Conservation (phyloP, 768 basidiomycete genomes). For the Lactarius indigo region DNA sequence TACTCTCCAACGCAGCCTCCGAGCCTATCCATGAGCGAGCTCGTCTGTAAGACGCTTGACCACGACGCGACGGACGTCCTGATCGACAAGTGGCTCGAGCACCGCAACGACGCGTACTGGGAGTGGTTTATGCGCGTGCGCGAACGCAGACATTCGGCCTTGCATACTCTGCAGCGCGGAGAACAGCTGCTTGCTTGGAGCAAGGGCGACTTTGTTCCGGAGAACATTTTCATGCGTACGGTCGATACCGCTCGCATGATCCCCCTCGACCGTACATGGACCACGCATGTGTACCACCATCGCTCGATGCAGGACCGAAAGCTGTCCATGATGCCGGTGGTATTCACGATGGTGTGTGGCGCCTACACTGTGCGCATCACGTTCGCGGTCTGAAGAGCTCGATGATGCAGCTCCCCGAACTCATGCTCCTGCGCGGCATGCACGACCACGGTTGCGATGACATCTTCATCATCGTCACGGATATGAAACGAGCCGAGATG, state of each 20-base stretch:
- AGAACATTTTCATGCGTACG: conserved; percentile 76
- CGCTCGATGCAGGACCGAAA: conserved; percentile 70
- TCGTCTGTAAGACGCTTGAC: conserved; percentile 73
- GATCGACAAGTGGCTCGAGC: conserved; percentile 83
- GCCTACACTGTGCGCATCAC: neutral
- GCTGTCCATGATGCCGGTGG: conserved; percentile 73
- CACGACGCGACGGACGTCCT: conserved; percentile 73
- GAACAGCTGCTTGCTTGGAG: conserved; percentile 47
- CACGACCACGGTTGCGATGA: conserved; percentile 78
- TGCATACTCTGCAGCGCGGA: conserved; percentile 37
- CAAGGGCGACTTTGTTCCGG: conserved; percentile 74
- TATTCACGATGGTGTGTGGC: conserved; percentile 68
- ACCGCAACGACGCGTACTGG: conserved; percentile 69
- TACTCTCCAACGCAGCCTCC: conserved; percentile 69
- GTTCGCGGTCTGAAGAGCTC: neutral
- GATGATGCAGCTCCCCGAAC: conserved; percentile 61
- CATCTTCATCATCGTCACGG: conserved; percentile 74
- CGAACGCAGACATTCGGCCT: conserved; percentile 58
- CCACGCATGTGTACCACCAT: conserved; percentile 77
- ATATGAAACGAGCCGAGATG: conserved; percentile 77
- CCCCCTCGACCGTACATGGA: conserved; percentile 79
- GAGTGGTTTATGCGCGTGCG: conserved; percentile 74
- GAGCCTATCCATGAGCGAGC: conserved; percentile 69
- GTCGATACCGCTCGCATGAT: conserved; percentile 76
- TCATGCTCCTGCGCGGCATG: conserved; percentile 78